These are phyloP conservation scores for Trichomonascaceae sp. DNA, from an alignment of 1,139 yeast species.

Conservation along the genomic window DNA sequence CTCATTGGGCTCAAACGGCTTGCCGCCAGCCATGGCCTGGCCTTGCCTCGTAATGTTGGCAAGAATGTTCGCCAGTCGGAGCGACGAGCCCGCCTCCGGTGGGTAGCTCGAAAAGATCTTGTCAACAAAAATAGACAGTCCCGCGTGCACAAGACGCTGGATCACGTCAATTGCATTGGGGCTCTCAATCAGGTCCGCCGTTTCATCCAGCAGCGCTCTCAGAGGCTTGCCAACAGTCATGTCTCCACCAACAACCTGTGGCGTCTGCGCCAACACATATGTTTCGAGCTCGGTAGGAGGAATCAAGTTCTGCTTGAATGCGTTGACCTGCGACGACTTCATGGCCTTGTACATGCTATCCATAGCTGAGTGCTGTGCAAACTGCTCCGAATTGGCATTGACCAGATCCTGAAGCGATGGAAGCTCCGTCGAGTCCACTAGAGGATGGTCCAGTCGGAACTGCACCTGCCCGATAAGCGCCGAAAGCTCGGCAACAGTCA, in stretches of 20 bases:
- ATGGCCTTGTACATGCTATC: slow-evolving; percentile 7
- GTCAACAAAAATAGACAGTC: slow-evolving; percentile 22
- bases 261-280: slow-evolving; percentile 27
- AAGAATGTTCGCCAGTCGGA: slow-evolving; percentile 54
- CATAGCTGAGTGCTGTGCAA: slow-evolving; percentile 4
- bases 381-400: not conserved
- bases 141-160: slow-evolving; percentile 27
- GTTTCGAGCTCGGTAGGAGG: slow-evolving; percentile 31
- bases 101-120: slow-evolving; percentile 17
- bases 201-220: slow-evolving; percentile 34
- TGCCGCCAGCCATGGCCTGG: slow-evolving; percentile 36
- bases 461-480: slow-evolving; percentile 34
- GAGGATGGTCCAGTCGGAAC: slow-evolving; percentile 26
- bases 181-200: slow-evolving; percentile 35
- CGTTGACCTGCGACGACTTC: slow-evolving; percentile 6
- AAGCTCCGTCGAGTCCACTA: not conserved
- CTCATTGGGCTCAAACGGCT: slow-evolving; percentile 36
- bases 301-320: slow-evolving; percentile 23
- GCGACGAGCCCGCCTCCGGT: slow-evolving; percentile 15
- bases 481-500: slow-evolving; percentile 49
- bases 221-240: slow-evolving; percentile 13
- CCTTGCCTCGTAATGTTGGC: slow-evolving; percentile 62
- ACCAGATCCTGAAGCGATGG: not conserved
- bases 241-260: slow-evolving; percentile 8
- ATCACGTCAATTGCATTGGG: slow-evolving; percentile 30